Percentiles rank a stretch among this genome's conserved stretches.
phyloP scores from a whole-genome alignment of 2,329 filamentous ascomycete genomes.

The Botryosphaeria dothidea region DNA sequence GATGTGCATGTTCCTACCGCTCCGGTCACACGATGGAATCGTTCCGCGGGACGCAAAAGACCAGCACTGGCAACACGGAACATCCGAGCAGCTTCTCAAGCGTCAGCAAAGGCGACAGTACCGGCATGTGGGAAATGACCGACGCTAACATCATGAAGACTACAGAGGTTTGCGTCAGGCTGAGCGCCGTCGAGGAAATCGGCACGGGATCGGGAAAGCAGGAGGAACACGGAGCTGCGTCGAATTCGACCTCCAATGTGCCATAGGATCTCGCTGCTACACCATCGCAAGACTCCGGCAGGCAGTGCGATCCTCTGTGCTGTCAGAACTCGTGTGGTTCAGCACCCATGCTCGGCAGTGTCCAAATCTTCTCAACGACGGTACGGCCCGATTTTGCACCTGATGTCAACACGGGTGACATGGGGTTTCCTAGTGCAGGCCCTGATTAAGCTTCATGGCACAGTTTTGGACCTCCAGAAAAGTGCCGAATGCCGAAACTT shows the following conservation, averaged over 20 bases:
- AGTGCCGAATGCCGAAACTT: too few relatives aligned
- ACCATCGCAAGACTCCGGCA: too few relatives aligned
- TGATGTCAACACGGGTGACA: too few relatives aligned
- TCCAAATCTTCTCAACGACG: too few relatives aligned
- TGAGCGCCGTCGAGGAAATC: neutral
- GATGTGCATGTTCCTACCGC: neutral
- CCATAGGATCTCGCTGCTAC: neutral
- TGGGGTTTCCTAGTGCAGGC: too few relatives aligned
- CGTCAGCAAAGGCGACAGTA: neutral
- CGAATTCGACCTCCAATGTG: neutral
- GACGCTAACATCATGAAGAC: slow-evolving; percentile 8
- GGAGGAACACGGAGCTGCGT: neutral
- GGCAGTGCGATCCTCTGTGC: too few relatives aligned
- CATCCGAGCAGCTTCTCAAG: neutral
- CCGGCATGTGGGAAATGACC: neutral
- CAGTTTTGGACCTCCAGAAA: too few relatives aligned
- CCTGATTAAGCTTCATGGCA: too few relatives aligned
- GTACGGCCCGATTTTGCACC: too few relatives aligned
- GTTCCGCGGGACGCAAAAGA: neutral
- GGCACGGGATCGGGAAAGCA: neutral
- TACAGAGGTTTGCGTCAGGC: neutral
- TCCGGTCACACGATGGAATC: neutral
- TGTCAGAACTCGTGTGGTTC: too few relatives aligned
- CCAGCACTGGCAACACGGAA: neutral
- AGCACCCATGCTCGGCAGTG: too few relatives aligned